Percentiles rank a stretch among this genome's conserved stretches.
Evolutionary conservation across 1,284 basidiomycete species (phyloP).

Genomic region (Ceratobasidium sp.): DNA sequence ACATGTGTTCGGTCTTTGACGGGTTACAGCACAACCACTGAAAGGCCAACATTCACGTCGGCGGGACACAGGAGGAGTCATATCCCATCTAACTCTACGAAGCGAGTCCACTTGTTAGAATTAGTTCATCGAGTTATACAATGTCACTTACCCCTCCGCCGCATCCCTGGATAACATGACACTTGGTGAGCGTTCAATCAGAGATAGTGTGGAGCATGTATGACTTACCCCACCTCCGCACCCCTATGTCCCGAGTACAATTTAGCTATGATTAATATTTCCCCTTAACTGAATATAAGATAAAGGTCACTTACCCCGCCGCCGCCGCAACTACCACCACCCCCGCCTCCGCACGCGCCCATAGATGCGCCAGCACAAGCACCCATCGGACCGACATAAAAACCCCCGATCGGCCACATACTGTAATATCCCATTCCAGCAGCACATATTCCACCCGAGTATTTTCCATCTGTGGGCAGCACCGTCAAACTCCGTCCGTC

Average conservation of each 20-base stretch:
- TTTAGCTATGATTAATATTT: neutral
- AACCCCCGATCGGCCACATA: neutral
- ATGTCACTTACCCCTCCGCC: no score
- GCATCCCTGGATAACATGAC: no score
- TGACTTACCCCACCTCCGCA: no score
- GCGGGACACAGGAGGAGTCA: no score
- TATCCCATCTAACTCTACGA: no score
- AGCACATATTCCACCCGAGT: constrained; percentile 15
- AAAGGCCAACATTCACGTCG: no score
- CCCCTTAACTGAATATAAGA: neutral
- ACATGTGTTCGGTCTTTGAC: no score
- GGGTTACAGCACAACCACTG: no score
- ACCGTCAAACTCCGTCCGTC: neutral
- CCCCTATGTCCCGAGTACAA: neutral
- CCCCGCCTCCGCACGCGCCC: constrained; percentile 7
- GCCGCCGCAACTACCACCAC: neutral
- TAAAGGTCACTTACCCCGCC: constrained; percentile 5
- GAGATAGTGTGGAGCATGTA: no score
- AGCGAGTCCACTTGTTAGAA: no score
- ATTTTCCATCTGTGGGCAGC: neutral
- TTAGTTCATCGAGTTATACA: no score
- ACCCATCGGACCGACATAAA: constrained; percentile 3
- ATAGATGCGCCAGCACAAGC: neutral
- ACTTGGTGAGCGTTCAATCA: no score
- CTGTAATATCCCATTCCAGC: constrained; percentile 15